Percentiles rank a stretch among this genome's conserved stretches.
Evolutionary conservation across 495 filamentous ascomycete genomes (phyloP).

Genomic region (Penicillium malachiteum): DNA sequence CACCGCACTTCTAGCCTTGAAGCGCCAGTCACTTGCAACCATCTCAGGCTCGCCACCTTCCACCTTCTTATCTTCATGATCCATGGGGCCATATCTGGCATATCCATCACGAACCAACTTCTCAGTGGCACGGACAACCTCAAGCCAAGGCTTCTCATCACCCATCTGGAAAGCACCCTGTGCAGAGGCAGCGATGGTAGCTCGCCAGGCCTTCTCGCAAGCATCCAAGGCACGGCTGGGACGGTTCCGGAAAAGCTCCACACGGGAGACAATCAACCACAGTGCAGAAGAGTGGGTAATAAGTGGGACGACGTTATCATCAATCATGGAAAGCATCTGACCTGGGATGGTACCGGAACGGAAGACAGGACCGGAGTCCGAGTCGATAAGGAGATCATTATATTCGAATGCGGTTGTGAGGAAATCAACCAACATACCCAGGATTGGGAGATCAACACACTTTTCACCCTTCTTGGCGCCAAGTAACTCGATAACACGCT

Average conservation of each 20-base stretch:
- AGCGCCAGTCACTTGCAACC: slow-evolving; percentile 67
- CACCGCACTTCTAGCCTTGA: slow-evolving; percentile 82
- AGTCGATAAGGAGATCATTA: slow-evolving; percentile 33
- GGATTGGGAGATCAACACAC: slow-evolving; percentile 70
- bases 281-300: slow-evolving; percentile 76
- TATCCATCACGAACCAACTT: slow-evolving; percentile 49
- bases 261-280: slow-evolving; percentile 69
- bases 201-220: slow-evolving; percentile 86
- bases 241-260: slow-evolving; percentile 67
- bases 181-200: slow-evolving; percentile 51
- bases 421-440: slow-evolving; percentile 70
- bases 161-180: slow-evolving; percentile 50
- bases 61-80: slow-evolving; percentile 31
- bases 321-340: slow-evolving; percentile 68
- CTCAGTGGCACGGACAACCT: slow-evolving; percentile 49
- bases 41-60: slow-evolving; percentile 36
- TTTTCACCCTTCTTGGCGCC: slow-evolving; percentile 65
- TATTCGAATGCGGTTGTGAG: slow-evolving; percentile 53
- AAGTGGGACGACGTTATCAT: slow-evolving; percentile 69
- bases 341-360: slow-evolving; percentile 47
- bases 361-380: slow-evolving; percentile 25
- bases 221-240: slow-evolving; percentile 72
- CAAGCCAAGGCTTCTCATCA: slow-evolving; percentile 47
- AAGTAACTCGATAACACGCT: slow-evolving; percentile 73
- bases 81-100: slow-evolving; percentile 44